A percentile compares a stretch with the other conserved stretches of the same genome.
These are phyloP conservation scores for Pelargonium fulgidum DNA, from an alignment of 441 rosid genomes.

Conservation along the genomic window DNA sequence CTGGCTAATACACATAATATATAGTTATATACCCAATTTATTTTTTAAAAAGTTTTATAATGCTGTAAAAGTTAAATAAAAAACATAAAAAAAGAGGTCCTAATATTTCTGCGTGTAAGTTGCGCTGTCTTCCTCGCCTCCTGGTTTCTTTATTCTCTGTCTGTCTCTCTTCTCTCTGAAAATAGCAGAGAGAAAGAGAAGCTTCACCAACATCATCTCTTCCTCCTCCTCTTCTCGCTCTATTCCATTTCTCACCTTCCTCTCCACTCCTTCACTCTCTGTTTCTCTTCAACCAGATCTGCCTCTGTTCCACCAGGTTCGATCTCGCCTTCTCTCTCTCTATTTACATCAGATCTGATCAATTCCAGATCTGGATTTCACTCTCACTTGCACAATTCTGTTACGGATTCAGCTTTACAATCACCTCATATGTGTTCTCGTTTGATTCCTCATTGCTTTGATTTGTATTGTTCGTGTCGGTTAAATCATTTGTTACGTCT, in stretches of 20 bases:
- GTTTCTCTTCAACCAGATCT: background rate
- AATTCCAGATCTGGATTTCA: background rate
- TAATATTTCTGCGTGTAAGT: slow-evolving; percentile 22
- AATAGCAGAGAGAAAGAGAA: slow-evolving; percentile 18
- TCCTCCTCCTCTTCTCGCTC: too few species aligned
- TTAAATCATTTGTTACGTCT: background rate
- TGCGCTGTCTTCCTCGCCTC: slow-evolving; percentile 24
- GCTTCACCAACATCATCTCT: background rate
- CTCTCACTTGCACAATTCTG: background rate
- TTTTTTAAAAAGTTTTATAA: too few species aligned
- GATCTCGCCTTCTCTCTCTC: background rate
- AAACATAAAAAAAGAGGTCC: slow-evolving; percentile 6
- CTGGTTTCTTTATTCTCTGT: background rate
- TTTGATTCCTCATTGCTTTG: background rate
- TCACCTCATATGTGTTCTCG: background rate
- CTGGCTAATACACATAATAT: too few species aligned
- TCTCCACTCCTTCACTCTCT: slow-evolving; percentile 1
- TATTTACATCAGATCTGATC: background rate
- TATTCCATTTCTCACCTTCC: background rate
- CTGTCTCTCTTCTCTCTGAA: background rate
- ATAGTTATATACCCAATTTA: background rate
- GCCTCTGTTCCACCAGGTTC: background rate
- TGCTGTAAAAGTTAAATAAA: too few species aligned
- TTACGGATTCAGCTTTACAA: background rate
- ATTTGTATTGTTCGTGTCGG: background rate